A percentile compares a stretch with the other conserved stretches of the same genome.
phyloP scores from a whole-genome alignment of 75 land plant genomes.

The Cryptomeria japonica region DNA sequence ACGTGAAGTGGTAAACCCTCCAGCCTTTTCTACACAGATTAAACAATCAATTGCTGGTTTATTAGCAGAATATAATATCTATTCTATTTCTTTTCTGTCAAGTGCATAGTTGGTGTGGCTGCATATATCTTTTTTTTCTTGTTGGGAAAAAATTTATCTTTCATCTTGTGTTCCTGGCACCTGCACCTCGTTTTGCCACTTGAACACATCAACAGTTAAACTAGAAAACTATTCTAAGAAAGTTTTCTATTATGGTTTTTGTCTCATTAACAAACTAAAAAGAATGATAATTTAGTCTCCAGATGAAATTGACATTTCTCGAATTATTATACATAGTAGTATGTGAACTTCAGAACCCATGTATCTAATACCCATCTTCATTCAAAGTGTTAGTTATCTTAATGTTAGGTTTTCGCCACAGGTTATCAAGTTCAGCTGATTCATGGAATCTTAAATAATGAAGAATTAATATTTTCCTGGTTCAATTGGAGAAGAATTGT shows the following conservation, averaged over 20 bases:
- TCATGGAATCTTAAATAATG: not conserved
- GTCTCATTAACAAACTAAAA: not conserved
- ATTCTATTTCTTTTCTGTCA: not conserved
- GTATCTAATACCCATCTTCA: not conserved
- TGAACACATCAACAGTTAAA: not conserved
- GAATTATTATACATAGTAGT: not conserved
- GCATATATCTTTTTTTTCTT: not conserved
- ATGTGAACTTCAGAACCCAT: not conserved
- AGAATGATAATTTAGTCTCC: not conserved
- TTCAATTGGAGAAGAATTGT: not conserved
- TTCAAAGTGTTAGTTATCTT: not conserved
- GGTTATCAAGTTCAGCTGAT: not conserved
- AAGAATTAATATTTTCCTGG: not conserved
- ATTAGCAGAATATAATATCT: not conserved
- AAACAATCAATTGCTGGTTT: not conserved
- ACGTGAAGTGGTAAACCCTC: slow-evolving; percentile 74
- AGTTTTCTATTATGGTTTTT: not conserved
- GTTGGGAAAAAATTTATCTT: not conserved
- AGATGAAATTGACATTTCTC: not conserved
- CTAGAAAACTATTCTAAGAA: not conserved
- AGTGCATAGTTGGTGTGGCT: not conserved
- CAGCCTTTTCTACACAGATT: not conserved
- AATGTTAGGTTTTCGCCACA: not conserved
- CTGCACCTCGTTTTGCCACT: not conserved
- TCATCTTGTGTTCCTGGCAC: not conserved